Conservation (phyloP, 164 flowering plant genomes). For the Taxillus chinensis region DNA sequence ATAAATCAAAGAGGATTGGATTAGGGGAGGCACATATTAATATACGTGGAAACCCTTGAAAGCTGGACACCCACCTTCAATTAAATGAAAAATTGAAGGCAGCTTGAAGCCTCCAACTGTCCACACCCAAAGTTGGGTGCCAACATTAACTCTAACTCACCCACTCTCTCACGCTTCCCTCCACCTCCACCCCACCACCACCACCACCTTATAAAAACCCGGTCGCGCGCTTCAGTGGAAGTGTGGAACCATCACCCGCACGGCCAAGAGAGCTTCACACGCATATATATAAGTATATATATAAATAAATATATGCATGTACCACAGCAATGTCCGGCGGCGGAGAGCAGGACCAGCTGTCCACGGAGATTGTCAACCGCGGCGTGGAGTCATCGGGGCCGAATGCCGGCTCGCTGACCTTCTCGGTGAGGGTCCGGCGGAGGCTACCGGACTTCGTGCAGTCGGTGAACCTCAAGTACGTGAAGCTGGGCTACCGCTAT, state of each 20-base stretch:
- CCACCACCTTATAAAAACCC: too few species aligned
- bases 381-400: slow-evolving; percentile 76
- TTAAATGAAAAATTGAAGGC: slow-evolving; percentile 32
- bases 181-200: too few species aligned
- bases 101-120: slow-evolving; percentile 23
- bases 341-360: slow-evolving; percentile 54
- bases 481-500: slow-evolving; percentile 82
- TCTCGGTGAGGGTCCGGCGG: slow-evolving; percentile 73
- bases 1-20: too few species aligned
- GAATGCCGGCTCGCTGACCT: slow-evolving; percentile 66
- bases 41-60: too few species aligned
- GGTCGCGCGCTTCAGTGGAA: too few species aligned
- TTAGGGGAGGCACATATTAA: too few species aligned
- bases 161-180: slow-evolving; percentile 14
- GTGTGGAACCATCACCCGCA: too few species aligned
- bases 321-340: slow-evolving; percentile 5
- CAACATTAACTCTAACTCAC: slow-evolving; percentile 39
- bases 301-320: background rate
- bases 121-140: slow-evolving; percentile 21
- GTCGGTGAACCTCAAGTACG: slow-evolving; percentile 86
- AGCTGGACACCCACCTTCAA: background rate
- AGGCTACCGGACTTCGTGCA: slow-evolving; percentile 79
- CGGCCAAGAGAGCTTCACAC: too few species aligned
- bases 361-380: slow-evolving; percentile 84
- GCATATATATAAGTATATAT: background rate